Evolutionary conservation across 73 alveolate genomes (phyloP), one percentile per base, ranked within the genome.

Genomic region (Symbiodinium pilosum): DNA sequence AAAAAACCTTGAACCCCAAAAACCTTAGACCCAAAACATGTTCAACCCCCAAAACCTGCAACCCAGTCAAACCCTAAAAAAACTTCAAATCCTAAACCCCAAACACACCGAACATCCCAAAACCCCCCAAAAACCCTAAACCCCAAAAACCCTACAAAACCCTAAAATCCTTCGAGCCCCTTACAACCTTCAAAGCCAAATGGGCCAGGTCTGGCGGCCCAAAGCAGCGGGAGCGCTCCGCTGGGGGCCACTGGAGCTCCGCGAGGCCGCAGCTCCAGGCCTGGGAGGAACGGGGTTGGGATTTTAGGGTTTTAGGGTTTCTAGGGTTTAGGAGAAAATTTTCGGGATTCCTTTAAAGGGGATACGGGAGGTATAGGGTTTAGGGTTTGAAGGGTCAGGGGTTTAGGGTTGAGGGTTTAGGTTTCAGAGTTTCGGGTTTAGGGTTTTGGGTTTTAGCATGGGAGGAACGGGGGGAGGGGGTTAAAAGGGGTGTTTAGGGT

Each of bases 171-270:
- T n/a, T n/a, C n/a, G n/a, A n/a, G n/a, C n/a, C 71, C 71, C 71
- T 54, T 51, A 51, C 2, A 54, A 0, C 73, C 73, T 9, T 54
- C 20, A 54, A 54, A 5, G 32, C 34, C 2, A 54, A 54, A 54
- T 54, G n/a, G 18, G 26, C 20, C 32, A 54, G 73, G 73, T 54
- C 32, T 54, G 73, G 73, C 73, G 73, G 2, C 73, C 73, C 7
- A 54, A 59, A 54, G 86, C 39, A 56, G 41, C 95, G 59, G 87
- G 95, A 21, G 51, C 41, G 69, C n/a, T n/a, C n/a, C 86, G 77
- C 38, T 89, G 86, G 95, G 95, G 95, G 0, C 39, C 71, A 2
- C 44, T 89, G 75, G 95, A 89, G 87, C 51, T 89, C 39, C 71
- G 73, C 40, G 42, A 41, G n/a, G 51, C 83, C 38, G 39, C 87